Conservation (phyloP, 2,329 filamentous ascomycete species). For the Pseudogymnoascus sp. region DNA sequence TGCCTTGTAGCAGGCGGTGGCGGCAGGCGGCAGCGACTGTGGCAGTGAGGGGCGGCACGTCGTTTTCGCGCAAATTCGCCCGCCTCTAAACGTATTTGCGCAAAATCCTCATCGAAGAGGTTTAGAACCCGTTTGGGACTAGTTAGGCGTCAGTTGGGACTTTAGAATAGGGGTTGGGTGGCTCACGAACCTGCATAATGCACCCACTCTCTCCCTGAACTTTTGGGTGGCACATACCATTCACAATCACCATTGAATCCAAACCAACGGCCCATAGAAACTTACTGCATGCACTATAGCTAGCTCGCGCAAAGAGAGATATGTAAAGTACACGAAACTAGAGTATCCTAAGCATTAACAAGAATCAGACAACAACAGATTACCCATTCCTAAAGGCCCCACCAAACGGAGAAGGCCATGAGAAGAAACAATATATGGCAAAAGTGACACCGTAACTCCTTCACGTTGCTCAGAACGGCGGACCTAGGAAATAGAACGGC, state of each 20-base stretch:
- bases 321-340: constrained; percentile 2
- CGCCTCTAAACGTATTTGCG: not conserved
- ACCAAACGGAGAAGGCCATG: not conserved
- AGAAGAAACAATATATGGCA: not conserved
- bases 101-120: not conserved
- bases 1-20: not conserved
- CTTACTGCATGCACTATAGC: not conserved
- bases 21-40: not conserved
- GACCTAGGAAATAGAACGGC: not conserved
- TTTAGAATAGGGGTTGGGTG: not conserved
- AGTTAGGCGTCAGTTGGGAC: not conserved
- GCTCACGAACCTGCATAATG: not conserved
- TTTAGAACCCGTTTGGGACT: not conserved
- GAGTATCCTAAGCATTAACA: constrained; percentile 1
- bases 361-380: not conserved
- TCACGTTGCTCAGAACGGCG: not conserved
- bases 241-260: not conserved
- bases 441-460: not conserved
- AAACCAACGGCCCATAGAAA: not conserved
- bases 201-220: not conserved
- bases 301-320: not conserved
- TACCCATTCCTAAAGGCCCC: not conserved
- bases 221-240: not conserved
- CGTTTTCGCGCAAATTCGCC: not conserved
- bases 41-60: not conserved